Conservation (phyloP, 306 rosid species). For the Sesbania bispinosa region DNA sequence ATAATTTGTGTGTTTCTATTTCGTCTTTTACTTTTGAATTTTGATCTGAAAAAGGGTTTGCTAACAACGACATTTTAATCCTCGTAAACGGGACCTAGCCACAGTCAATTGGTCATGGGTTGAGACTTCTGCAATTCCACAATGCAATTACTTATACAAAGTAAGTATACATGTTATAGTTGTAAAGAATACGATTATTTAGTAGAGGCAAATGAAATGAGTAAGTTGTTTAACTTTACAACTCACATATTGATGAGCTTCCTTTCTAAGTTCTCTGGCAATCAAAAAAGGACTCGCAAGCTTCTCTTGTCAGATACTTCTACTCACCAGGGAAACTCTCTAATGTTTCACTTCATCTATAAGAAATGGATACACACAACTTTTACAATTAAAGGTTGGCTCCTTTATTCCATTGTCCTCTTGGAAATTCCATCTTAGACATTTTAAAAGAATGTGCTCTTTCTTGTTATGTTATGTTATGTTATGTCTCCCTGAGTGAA, state of each 20-base stretch:
- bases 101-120: constrained; percentile 78
- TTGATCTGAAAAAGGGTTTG: constrained; percentile 42
- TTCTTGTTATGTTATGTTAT: not conserved
- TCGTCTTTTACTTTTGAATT: not conserved
- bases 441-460: not conserved
- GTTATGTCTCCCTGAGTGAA: not conserved
- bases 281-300: constrained; percentile 58
- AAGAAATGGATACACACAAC: constrained; percentile 72
- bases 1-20: too few relatives aligned
- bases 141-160: constrained; percentile 62
- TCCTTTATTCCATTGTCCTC: not conserved
- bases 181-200: not conserved
- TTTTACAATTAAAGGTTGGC: constrained; percentile 62
- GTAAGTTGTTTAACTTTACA: not conserved
- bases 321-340: constrained; percentile 66
- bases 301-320: constrained; percentile 69
- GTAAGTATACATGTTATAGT: constrained; percentile 38
- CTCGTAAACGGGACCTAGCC: constrained; percentile 72
- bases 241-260: not conserved
- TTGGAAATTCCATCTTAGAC: not conserved
- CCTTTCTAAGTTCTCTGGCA: constrained; percentile 14
- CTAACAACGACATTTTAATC: constrained; percentile 55
- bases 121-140: too few relatives aligned
- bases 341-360: constrained; percentile 66
- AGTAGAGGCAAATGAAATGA: too few relatives aligned